Percentiles rank a stretch among this genome's conserved stretches.
Conservation (phyloP, 140 eudicot genomes). For the Ambrosia hybrid region DNA sequence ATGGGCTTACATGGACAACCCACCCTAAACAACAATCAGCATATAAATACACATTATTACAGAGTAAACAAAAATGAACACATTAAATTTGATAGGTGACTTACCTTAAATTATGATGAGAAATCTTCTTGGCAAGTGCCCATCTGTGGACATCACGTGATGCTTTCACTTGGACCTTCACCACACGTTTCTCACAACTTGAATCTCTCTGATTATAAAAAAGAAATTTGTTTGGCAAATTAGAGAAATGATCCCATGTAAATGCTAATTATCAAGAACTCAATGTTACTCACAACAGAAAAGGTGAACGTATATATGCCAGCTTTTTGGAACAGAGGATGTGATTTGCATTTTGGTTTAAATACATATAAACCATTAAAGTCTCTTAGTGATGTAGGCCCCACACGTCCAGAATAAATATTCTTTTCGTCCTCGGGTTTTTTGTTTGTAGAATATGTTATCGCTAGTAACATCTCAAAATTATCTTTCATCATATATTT, state of each 20-base stretch:
- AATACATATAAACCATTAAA: constrained; percentile 65
- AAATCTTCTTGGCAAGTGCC: constrained; percentile 37
- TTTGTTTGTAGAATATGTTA: constrained; percentile 20
- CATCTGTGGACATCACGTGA: constrained; percentile 41
- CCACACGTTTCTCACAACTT: constrained; percentile 34
- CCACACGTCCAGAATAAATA: constrained; percentile 40
- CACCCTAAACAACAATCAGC: constrained; percentile 44
- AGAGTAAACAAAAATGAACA: constrained; percentile 2
- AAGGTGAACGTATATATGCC: constrained; percentile 57
- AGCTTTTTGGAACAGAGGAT: constrained; percentile 49
- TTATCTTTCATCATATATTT: constrained; percentile 54
- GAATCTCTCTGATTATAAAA: constrained; percentile 39
- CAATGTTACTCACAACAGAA: constrained; percentile 50
- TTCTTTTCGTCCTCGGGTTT: constrained; percentile 12
- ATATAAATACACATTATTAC: constrained; percentile 4
- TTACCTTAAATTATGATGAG: constrained; percentile 36
- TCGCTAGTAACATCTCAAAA: constrained; percentile 52
- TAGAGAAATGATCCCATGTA: constrained; percentile 7
- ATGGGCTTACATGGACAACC: constrained; percentile 47
- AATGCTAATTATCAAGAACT: not conserved
- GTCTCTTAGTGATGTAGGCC: constrained; percentile 40
- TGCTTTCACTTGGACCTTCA: constrained; percentile 47
- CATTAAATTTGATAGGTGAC: constrained; percentile 9
- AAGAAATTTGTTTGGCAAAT: constrained; percentile 7
- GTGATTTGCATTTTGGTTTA: constrained; percentile 34